Evolutionary conservation across 108 stramenopile genomes (phyloP).

Genomic region (Skeletonema potamos): DNA sequence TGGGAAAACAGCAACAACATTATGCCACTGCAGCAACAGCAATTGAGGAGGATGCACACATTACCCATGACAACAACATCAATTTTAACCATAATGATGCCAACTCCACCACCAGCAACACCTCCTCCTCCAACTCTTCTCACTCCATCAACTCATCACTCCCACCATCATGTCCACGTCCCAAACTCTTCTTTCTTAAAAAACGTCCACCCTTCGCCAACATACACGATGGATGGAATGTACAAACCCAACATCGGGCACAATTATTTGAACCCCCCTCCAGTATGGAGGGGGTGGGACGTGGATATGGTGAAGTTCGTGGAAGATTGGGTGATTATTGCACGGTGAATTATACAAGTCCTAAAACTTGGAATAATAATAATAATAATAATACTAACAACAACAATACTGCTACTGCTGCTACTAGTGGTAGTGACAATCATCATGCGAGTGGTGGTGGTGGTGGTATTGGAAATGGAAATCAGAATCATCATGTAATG

Average conservation of each 20-base stretch:
- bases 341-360: not conserved
- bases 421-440: too few species aligned
- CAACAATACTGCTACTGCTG: too few species aligned
- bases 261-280: constrained; percentile 32
- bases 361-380: not conserved
- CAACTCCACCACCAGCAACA: not conserved
- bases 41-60: too few species aligned
- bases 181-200: constrained; percentile 44
- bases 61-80: not conserved
- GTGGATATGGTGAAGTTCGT: constrained; percentile 34
- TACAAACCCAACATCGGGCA: constrained; percentile 19
- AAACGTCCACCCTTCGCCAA: constrained; percentile 40
- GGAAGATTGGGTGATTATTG: constrained; percentile 7
- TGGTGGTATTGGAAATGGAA: not conserved
- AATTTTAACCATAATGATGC: not conserved
- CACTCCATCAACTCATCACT: too few species aligned
- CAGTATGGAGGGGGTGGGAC: constrained; percentile 27
- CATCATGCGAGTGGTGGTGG: not conserved
- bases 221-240: constrained; percentile 28
- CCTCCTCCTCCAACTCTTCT: not conserved
- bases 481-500: not conserved
- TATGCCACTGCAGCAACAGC: too few species aligned
- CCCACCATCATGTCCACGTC: constrained; percentile 17
- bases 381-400: too few species aligned
- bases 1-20: not conserved